Conservation (phyloP, 2,329 filamentous ascomycete species). For the Ophiocordyceps robertsii region DNA sequence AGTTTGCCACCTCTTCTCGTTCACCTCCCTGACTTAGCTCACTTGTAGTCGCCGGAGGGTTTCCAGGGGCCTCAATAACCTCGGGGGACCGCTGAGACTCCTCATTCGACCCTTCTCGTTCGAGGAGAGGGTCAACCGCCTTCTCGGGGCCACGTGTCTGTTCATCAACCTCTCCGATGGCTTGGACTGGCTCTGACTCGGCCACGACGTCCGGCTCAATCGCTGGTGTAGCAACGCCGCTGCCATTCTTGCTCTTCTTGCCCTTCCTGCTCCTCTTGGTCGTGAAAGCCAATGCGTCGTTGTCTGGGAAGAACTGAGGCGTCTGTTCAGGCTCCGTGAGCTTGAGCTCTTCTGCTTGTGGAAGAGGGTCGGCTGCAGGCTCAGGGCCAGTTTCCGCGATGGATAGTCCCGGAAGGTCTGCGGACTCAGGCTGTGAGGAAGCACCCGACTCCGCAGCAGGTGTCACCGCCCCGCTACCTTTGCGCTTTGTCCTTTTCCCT, state of each 20-base stretch:
- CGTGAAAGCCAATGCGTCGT: conserved; percentile 14
- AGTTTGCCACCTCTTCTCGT: no score
- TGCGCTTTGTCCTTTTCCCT: conserved; percentile 22
- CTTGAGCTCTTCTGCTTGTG: not conserved
- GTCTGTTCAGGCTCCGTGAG: not conserved
- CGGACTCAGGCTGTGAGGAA: not conserved
- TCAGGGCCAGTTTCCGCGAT: not conserved
- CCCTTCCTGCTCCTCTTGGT: conserved; percentile 27
- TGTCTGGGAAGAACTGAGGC: not conserved
- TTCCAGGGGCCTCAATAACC: no score
- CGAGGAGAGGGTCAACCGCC: no score
- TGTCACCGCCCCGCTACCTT: conserved; percentile 1
- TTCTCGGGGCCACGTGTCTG: no score
- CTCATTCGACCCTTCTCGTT: no score
- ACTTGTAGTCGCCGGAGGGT: no score
- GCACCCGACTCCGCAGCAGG: not conserved
- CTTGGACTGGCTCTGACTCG: not conserved
- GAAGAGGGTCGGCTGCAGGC: not conserved
- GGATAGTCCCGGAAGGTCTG: not conserved
- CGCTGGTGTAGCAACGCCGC: conserved; percentile 1
- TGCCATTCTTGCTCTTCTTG: conserved; percentile 14
- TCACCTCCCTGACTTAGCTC: no score
- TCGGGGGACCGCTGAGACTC: no score
- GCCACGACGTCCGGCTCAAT: not conserved
- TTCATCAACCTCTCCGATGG: no score